phyloP scores from a whole-genome alignment of 2,329 filamentous ascomycete species.

The Juglanconis juglandina region DNA sequence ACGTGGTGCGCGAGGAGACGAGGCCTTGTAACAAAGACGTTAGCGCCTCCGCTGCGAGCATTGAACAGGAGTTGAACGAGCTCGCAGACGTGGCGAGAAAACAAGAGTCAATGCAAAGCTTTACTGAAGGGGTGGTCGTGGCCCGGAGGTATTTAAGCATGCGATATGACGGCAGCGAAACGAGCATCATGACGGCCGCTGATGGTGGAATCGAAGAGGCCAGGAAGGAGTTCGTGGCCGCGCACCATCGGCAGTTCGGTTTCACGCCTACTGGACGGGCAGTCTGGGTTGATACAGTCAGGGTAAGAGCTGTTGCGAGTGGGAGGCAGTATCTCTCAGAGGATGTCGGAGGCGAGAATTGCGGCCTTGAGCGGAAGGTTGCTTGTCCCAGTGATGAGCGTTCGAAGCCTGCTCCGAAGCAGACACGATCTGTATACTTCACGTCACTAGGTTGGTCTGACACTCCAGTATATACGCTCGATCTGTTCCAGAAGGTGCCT shows the following conservation, averaged over 20 bases:
- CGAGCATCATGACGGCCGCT: slow-evolving; percentile 28
- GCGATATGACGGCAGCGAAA: slow-evolving; percentile 34
- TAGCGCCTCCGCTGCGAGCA: slow-evolving; percentile 24
- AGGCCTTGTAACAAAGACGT: slow-evolving; percentile 34
- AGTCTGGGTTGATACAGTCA: slow-evolving; percentile 11
- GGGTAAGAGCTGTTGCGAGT: slow-evolving; percentile 1
- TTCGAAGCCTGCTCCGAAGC: neutral
- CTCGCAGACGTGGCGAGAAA: slow-evolving; percentile 10
- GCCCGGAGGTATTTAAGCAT: slow-evolving; percentile 23
- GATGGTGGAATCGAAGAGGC: neutral
- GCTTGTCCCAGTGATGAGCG: neutral
- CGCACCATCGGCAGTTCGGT: slow-evolving; percentile 9
- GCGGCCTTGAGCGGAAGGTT: neutral
- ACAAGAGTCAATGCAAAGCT: neutral
- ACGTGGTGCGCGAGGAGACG: slow-evolving; percentile 12
- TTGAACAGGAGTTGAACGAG: neutral
- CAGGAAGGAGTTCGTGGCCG: slow-evolving; percentile 7
- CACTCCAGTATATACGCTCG: slow-evolving; percentile 19
- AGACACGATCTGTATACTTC: slow-evolving; percentile 18
- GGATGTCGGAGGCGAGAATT: neutral
- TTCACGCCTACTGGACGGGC: slow-evolving; percentile 4
- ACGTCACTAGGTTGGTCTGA: slow-evolving; percentile 18
- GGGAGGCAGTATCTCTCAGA: neutral
- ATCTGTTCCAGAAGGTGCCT: neutral
- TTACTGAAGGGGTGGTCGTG: neutral